A percentile compares a stretch with the other conserved stretches of the same genome.
Conservation (phyloP, 2,329 filamentous ascomycete species). For the Leptographium procerum region DNA sequence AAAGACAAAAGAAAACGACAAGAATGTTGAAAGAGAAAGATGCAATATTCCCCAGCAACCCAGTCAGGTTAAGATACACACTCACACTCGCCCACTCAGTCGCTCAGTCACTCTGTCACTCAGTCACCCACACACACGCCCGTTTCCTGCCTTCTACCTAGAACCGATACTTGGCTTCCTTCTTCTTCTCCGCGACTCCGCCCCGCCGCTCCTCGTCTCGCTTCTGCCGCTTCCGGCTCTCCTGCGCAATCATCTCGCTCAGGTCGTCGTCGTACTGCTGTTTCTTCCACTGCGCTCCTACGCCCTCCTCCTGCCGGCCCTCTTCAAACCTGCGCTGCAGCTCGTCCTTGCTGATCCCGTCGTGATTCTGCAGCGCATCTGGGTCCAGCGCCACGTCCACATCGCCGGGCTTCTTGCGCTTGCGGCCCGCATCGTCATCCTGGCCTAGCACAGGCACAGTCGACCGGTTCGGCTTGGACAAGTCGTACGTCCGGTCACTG, state of each 20-base stretch:
- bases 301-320: conserved; percentile 52
- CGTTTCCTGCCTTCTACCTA: no score
- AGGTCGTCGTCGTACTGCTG: conserved; percentile 66
- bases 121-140: no score
- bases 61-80: no score
- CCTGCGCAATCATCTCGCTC: conserved; percentile 90
- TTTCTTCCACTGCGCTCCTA: conserved; percentile 53
- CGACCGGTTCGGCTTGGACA: conserved; percentile 35
- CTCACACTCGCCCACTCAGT: background rate
- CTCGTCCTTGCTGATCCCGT: conserved; percentile 76
- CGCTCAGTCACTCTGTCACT: no score
- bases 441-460: conserved; percentile 52
- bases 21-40: no score
- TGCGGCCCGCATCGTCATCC: conserved; percentile 61
- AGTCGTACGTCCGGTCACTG: conserved; percentile 84
- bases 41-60: background rate
- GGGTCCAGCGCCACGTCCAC: conserved; percentile 86
- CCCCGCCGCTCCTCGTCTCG: conserved; percentile 66
- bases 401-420: conserved; percentile 93
- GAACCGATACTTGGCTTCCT: conserved; percentile 40
- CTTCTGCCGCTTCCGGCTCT: conserved; percentile 83
- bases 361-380: conserved; percentile 62
- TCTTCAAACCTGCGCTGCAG: conserved; percentile 70
- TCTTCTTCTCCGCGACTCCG: conserved; percentile 38
- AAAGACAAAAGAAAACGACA: background rate